Evolutionary conservation across 2,329 filamentous ascomycete genomes (phyloP).

Genomic region (Sclerotinia glacialis): DNA sequence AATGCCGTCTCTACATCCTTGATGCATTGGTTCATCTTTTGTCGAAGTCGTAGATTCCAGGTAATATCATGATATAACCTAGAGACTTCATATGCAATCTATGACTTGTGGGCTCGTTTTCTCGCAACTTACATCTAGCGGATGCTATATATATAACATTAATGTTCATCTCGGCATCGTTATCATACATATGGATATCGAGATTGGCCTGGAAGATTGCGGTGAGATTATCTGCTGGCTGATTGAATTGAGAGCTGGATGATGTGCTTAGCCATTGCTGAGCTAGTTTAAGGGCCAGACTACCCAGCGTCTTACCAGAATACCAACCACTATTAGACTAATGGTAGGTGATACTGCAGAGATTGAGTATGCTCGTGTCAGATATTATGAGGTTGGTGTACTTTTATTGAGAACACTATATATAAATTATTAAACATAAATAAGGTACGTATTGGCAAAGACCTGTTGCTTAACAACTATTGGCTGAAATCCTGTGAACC

Average conservation of each 20-base stretch:
- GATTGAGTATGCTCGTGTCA: not conserved
- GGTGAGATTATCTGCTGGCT: not conserved
- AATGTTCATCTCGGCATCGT: too few relatives aligned
- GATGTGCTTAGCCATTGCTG: rapidly evolving
- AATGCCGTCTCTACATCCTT: rapidly evolving
- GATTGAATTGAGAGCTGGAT: not conserved
- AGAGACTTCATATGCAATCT: not conserved
- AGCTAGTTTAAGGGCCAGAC: not conserved
- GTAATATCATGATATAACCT: not conserved
- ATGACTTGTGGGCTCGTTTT: not conserved
- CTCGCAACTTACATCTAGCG: not conserved
- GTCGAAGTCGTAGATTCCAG: too few relatives aligned
- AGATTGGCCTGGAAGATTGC: not conserved
- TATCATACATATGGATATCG: not conserved
- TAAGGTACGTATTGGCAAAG: too few relatives aligned
- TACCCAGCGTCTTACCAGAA: too few relatives aligned
- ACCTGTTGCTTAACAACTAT: too few relatives aligned
- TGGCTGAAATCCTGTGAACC: too few relatives aligned
- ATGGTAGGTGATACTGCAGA: not conserved
- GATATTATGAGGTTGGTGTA: not conserved
- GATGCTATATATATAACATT: not conserved
- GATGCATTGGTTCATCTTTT: rapidly evolving
- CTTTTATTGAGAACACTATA: not conserved
- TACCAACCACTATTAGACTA: not conserved
- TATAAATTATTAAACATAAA: too few relatives aligned